Percentiles rank a stretch among this genome's conserved stretches.
phyloP scores from a whole-genome alignment of 805 yeast species.

The Kodamaea fukazawae region DNA sequence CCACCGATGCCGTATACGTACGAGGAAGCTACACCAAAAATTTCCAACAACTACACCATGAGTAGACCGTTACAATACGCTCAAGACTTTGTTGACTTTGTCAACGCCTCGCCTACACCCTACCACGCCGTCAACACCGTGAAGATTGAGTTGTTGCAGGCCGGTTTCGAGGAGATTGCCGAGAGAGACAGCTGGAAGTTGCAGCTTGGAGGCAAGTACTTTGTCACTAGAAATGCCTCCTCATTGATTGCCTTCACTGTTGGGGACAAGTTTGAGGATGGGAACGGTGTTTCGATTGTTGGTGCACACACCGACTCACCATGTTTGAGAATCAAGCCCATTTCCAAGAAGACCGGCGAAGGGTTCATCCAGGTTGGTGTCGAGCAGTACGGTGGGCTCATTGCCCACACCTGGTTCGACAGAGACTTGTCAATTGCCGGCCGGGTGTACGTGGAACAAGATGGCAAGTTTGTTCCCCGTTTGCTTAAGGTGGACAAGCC shows the following conservation, averaged over 20 bases:
- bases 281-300: slow-evolving; percentile 80
- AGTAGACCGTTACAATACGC: slow-evolving; percentile 35
- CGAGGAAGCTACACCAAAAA: not conserved
- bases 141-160: slow-evolving; percentile 48
- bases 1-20: not conserved
- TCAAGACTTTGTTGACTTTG: slow-evolving; percentile 67
- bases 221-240: slow-evolving; percentile 85
- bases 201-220: slow-evolving; percentile 60
- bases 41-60: slow-evolving; percentile 1
- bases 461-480: slow-evolving; percentile 55
- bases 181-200: slow-evolving; percentile 68
- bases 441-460: slow-evolving; percentile 64
- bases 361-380: slow-evolving; percentile 90
- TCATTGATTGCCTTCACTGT: slow-evolving; percentile 85
- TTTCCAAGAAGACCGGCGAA: slow-evolving; percentile 64
- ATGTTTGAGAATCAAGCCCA: slow-evolving; percentile 81
- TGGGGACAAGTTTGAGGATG: slow-evolving; percentile 69
- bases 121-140: slow-evolving; percentile 83
- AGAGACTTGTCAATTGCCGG: slow-evolving; percentile 92
- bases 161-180: slow-evolving; percentile 72
- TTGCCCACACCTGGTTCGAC: slow-evolving; percentile 97
- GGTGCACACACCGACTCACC: slow-evolving; percentile 99
- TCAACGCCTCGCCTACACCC: slow-evolving; percentile 88
- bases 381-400: slow-evolving; percentile 93
- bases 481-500: slow-evolving; percentile 82